phyloP scores from a whole-genome alignment of 768 basidiomycete species.

The Boletus sp. region DNA sequence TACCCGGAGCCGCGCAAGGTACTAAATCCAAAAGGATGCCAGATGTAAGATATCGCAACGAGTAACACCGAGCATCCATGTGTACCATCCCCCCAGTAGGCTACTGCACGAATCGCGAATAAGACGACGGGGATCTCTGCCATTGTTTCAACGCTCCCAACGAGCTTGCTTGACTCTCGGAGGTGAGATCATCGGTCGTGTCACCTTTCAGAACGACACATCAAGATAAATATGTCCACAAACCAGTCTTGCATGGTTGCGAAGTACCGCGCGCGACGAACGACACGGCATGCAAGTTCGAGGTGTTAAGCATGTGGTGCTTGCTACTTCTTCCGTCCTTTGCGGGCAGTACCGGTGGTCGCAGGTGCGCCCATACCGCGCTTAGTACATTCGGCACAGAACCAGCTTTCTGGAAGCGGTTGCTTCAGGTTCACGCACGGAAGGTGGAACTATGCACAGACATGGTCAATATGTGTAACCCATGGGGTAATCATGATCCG shows the following conservation, averaged over 20 bases:
- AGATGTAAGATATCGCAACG: too few relatives aligned
- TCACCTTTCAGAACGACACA: not conserved
- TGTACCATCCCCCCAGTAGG: not conserved
- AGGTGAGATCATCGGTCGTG: not conserved
- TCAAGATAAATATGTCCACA: slow-evolving; percentile 4
- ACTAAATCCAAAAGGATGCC: too few relatives aligned
- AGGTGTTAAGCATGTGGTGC: not conserved
- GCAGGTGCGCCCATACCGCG: slow-evolving; percentile 34
- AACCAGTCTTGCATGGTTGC: not conserved
- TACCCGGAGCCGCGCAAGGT: too few relatives aligned
- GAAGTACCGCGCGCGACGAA: not conserved
- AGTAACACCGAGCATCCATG: not conserved
- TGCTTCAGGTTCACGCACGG: slow-evolving; percentile 56
- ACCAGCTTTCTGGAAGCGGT: slow-evolving; percentile 57
- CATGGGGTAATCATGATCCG: not conserved
- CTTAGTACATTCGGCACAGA: slow-evolving; percentile 51
- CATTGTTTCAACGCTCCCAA: not conserved
- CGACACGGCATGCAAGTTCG: not conserved
- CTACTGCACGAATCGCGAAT: not conserved
- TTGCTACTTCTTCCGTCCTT: slow-evolving; percentile 41
- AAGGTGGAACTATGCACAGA: slow-evolving; percentile 51
- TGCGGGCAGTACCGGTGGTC: slow-evolving; percentile 29
- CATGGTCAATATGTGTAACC: slow-evolving; percentile 10
- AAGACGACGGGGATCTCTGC: not conserved
- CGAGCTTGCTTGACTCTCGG: not conserved